phyloP scores from a whole-genome alignment of 768 basidiomycete species.

The Phlebiopsis gigantea region DNA sequence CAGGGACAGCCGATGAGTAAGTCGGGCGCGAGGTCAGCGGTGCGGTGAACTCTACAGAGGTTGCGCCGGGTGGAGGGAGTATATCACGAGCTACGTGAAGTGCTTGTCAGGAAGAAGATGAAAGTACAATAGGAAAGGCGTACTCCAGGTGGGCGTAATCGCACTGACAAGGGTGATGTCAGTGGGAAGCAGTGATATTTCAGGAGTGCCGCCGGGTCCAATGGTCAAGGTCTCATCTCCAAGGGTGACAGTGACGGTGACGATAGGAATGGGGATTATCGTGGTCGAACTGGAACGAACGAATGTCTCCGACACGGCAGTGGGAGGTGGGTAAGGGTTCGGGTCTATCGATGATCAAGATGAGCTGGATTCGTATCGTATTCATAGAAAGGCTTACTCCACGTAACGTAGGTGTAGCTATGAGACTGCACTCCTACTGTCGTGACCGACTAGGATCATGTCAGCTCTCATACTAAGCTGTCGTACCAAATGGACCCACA shows the following conservation, averaged over 20 bases:
- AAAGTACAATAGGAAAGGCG: neutral
- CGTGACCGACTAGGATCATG: neutral
- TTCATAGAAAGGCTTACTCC: neutral
- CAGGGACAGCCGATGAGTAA: neutral
- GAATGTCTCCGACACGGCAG: neutral
- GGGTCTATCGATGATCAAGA: neutral
- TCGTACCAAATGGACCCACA: neutral
- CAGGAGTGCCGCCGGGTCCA: neutral
- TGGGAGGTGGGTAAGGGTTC: neutral
- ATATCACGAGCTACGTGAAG: neutral
- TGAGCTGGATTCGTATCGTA: neutral
- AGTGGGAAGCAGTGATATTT: neutral
- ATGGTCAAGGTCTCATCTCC: neutral
- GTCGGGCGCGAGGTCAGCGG: neutral
- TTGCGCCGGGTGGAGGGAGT: neutral
- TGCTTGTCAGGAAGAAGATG: too few relatives aligned
- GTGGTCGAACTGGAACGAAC: neutral
- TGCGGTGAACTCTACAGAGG: neutral
- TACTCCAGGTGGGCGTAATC: neutral
- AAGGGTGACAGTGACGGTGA: neutral
- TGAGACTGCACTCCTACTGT: neutral
- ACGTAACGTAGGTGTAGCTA: neutral
- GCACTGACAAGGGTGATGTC: neutral
- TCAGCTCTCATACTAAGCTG: neutral
- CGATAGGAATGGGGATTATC: neutral